phyloP scores from a whole-genome alignment of 306 rosid genomes.

The Acacia melanoxylon region DNA sequence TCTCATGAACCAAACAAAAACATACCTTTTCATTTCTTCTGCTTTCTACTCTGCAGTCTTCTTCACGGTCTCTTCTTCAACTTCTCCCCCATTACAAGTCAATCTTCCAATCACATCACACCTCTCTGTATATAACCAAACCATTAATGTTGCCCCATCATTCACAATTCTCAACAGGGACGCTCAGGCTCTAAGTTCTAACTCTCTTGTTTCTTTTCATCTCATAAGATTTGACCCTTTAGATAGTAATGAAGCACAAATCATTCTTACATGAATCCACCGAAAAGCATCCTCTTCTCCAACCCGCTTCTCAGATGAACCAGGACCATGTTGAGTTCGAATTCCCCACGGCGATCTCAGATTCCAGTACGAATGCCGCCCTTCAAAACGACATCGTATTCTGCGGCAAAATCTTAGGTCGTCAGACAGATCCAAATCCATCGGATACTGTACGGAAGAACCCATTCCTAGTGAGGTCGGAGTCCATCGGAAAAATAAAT shows the following conservation, averaged over 20 bases:
- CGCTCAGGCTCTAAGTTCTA: neutral
- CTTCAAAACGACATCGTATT: slow-evolving; percentile 19
- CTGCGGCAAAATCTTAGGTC: slow-evolving; percentile 19
- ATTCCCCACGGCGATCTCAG: neutral
- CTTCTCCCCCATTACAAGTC: neutral
- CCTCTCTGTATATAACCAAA: neutral
- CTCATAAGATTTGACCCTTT: neutral
- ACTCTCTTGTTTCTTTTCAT: neutral
- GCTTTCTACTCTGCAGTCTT: neutral
- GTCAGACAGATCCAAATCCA: neutral
- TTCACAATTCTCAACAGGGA: neutral
- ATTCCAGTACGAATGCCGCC: neutral
- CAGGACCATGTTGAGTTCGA: neutral
- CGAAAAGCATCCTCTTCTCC: neutral
- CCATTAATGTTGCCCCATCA: neutral
- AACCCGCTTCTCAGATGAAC: slow-evolving; percentile 1
- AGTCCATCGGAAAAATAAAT: neutral
- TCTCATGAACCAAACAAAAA: neutral
- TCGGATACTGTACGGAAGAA: neutral
- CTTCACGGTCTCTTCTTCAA: neutral
- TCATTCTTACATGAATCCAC: neutral
- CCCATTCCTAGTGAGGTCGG: slow-evolving; percentile 9
- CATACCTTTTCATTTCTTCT: neutral
- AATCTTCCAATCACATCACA: neutral
- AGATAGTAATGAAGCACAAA: neutral